Percentiles rank a stretch among this genome's conserved stretches.
phyloP scores from a whole-genome alignment of 2,329 filamentous ascomycete genomes.

The Epichloe sibirici region DNA sequence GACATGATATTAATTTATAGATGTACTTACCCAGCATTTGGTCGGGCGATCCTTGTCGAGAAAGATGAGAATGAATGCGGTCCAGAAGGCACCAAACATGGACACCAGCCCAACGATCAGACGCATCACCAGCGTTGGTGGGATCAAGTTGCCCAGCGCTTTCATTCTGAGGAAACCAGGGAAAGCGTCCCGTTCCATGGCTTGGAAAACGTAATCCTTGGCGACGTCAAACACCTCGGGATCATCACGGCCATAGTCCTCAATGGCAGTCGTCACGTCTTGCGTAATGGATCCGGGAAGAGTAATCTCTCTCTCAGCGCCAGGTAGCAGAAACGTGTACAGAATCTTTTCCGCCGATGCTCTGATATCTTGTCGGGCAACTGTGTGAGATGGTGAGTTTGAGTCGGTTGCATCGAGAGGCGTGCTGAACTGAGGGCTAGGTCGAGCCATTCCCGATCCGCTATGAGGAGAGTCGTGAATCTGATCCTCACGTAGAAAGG shows the following conservation, averaged over 20 bases:
- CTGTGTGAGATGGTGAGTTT: constrained; percentile 70
- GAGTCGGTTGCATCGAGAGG: constrained; percentile 57
- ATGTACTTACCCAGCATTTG: constrained; percentile 66
- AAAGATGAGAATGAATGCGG: constrained; percentile 86
- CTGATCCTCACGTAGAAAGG: constrained; percentile 63
- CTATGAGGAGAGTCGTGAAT: constrained; percentile 43
- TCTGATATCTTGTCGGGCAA: constrained; percentile 79
- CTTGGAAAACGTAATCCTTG: constrained; percentile 98
- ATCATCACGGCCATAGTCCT: constrained; percentile 84
- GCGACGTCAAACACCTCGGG: constrained; percentile 94
- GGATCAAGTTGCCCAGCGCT: constrained; percentile 89
- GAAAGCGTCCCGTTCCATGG: constrained; percentile 99
- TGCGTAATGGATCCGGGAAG: constrained; percentile 78
- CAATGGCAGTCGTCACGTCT: constrained; percentile 76
- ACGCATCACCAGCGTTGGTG: constrained; percentile 74
- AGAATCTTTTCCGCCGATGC: constrained; percentile 95
- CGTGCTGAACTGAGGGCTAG: constrained; percentile 47
- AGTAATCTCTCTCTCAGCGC: constrained; percentile 93
- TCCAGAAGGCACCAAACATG: constrained; percentile 90
- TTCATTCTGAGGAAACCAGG: constrained; percentile 92
- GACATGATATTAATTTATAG: background rate
- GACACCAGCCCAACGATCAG: constrained; percentile 69
- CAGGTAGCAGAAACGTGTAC: constrained; percentile 91
- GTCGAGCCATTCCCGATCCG: constrained; percentile 31
- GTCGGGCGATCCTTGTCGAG: constrained; percentile 62